phyloP scores from a whole-genome alignment of 176 grass and related monocot species.

The Coix lacrymajobi region DNA sequence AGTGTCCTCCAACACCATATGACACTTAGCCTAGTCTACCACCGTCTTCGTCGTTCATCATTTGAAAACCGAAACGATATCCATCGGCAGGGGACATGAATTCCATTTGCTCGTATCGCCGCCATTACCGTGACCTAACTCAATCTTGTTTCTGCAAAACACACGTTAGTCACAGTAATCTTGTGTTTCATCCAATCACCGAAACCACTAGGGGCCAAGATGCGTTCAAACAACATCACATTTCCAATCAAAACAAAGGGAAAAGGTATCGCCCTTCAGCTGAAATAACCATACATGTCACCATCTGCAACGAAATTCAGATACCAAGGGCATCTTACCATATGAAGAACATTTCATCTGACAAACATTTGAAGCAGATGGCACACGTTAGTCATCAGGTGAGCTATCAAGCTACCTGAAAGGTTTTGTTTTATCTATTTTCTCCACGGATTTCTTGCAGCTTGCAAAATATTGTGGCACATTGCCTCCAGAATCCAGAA shows the following conservation, averaged over 20 bases:
- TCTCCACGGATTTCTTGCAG: not conserved
- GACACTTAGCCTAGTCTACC: no score
- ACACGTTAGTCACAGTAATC: no score
- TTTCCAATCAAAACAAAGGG: not conserved
- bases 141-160: no score
- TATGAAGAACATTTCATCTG: not conserved
- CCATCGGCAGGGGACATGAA: no score
- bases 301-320: not conserved
- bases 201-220: no score
- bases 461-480: not conserved
- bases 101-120: no score
- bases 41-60: no score
- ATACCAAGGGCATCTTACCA: not conserved
- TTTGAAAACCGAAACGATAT: no score
- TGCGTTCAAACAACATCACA: not conserved
- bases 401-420: not conserved
- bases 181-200: no score
- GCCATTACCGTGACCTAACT: no score
- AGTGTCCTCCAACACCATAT: no score
- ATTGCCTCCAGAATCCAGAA: conserved; percentile 8
- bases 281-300: not conserved
- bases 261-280: not conserved
- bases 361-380: not conserved
- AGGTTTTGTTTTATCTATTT: not conserved
- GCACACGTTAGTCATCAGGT: not conserved